Conservation (phyloP, 2,329 filamentous ascomycete species). For the Karstenula rhodostoma region DNA sequence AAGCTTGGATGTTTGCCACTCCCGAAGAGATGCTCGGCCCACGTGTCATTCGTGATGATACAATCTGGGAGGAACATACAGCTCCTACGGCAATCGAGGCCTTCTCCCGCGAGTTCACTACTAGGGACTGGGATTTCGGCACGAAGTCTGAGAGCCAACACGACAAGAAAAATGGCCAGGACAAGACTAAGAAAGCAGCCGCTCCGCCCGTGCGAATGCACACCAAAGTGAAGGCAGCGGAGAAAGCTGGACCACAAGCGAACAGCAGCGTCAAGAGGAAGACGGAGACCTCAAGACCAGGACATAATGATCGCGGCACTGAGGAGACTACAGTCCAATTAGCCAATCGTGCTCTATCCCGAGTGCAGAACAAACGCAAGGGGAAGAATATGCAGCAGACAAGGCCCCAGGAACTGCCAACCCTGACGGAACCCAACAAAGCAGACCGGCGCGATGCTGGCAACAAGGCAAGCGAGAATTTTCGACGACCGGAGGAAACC, state of each 20-base stretch:
- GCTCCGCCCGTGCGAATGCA: neutral
- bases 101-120: neutral
- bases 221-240: neutral
- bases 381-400: neutral
- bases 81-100: neutral
- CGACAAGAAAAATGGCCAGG: neutral
- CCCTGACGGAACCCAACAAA: neutral
- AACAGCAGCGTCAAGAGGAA: neutral
- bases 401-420: neutral
- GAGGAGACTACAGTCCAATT: neutral
- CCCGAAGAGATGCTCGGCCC: neutral
- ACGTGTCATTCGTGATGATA: neutral
- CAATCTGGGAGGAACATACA: neutral
- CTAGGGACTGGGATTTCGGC: neutral
- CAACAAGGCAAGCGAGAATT: neutral
- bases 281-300: neutral
- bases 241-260: neutral
- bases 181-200: neutral
- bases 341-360: neutral
- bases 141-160: neutral
- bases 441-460: neutral
- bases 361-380: neutral
- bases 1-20: constrained; percentile 9
- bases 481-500: neutral
- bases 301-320: neutral